Evolutionary conservation across 192 early-diverging fungal species (phyloP).

Genomic region (Gonapodya prolifera): DNA sequence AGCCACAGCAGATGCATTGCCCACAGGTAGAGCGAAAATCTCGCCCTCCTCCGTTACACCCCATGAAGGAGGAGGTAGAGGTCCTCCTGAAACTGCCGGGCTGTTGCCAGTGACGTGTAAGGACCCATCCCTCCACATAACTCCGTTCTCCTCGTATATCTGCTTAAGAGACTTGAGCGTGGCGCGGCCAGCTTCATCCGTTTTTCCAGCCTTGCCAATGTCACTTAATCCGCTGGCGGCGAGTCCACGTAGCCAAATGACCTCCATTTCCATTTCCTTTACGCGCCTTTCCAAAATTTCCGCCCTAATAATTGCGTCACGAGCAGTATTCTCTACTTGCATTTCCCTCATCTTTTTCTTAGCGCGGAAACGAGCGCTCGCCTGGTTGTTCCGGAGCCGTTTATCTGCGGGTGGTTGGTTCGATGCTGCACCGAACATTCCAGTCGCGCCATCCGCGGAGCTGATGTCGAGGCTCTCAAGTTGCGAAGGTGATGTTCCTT

Average conservation of each 20-base stretch:
- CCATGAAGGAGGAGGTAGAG: not conserved
- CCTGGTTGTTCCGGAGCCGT: constrained; percentile 85
- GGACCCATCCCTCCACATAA: not conserved
- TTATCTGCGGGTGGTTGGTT: constrained; percentile 68
- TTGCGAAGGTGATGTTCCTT: not conserved
- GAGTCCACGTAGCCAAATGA: constrained; percentile 76
- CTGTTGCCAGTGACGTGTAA: not conserved
- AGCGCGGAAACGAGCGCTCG: constrained; percentile 84
- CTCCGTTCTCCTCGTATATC: constrained; percentile 2
- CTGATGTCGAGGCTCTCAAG: not conserved
- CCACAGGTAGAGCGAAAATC: not conserved
- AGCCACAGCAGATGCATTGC: not conserved
- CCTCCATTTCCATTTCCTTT: constrained; percentile 77
- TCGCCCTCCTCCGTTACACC: not conserved
- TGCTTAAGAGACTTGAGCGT: not conserved
- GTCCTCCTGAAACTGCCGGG: not conserved
- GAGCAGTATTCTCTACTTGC: constrained; percentile 65
- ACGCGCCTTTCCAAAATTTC: constrained; percentile 62
- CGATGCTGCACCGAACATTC: too few relatives aligned
- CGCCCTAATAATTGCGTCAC: constrained; percentile 58
- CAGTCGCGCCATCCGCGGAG: too few relatives aligned
- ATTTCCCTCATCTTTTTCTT: constrained; percentile 92
- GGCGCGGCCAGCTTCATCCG: not conserved
- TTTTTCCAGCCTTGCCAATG: not conserved
- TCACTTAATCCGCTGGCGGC: not conserved